Evolutionary conservation across 2,329 filamentous ascomycete species (phyloP).

Genomic region (Fusarium nelsonii): DNA sequence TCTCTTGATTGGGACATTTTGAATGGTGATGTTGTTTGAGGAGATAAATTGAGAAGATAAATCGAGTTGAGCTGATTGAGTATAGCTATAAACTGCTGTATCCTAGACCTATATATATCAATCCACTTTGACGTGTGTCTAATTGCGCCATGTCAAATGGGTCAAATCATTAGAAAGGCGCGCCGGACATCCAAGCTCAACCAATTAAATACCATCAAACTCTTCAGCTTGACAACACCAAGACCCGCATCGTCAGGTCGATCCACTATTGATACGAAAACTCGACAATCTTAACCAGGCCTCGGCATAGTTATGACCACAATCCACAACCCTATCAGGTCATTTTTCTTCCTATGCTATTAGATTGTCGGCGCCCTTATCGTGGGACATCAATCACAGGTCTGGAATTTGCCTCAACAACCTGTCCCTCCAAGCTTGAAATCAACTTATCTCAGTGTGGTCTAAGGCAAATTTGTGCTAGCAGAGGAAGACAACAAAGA

Average conservation of each 20-base stretch:
- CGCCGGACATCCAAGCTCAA: background rate
- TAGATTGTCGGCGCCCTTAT: too few relatives aligned
- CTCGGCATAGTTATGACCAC: background rate
- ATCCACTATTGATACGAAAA: background rate
- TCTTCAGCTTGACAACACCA: background rate
- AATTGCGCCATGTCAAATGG: background rate
- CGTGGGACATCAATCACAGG: too few relatives aligned
- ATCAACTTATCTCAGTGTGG: too few relatives aligned
- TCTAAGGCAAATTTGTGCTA: too few relatives aligned
- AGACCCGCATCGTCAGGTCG: background rate
- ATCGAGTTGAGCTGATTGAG: background rate
- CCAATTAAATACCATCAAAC: background rate
- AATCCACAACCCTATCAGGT: too few relatives aligned
- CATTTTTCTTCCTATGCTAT: too few relatives aligned
- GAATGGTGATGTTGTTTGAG: too few relatives aligned
- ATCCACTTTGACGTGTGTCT: background rate
- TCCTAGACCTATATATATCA: background rate
- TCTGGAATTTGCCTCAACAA: too few relatives aligned
- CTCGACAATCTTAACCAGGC: background rate
- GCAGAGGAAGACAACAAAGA: too few relatives aligned
- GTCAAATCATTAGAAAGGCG: constrained; percentile 6
- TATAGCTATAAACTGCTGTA: accelerated
- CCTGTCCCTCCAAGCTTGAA: too few relatives aligned
- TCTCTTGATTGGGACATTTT: constrained; percentile 31
- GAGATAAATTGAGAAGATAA: too few relatives aligned